Conservation (phyloP, 164 flowering plant species). For the Annona squamosa region DNA sequence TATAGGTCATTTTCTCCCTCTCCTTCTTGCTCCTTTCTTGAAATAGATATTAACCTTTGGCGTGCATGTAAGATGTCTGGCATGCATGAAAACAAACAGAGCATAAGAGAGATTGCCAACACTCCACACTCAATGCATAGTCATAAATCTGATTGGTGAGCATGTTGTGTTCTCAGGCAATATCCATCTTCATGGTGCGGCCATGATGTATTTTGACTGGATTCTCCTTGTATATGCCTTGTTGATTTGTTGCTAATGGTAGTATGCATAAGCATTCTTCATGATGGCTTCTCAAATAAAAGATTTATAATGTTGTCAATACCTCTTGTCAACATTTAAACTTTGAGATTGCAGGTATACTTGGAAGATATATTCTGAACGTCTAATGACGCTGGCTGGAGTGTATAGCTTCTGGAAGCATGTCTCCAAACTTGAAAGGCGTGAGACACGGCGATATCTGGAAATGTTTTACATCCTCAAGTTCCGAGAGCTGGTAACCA, state of each 20-base stretch:
- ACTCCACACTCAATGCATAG: too few relatives aligned
- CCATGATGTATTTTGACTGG: too few relatives aligned
- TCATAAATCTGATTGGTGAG: too few relatives aligned
- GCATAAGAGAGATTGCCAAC: too few relatives aligned
- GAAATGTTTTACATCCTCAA: constrained; percentile 98
- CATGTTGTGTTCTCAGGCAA: too few relatives aligned
- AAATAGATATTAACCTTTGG: too few relatives aligned
- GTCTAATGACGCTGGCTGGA: constrained; percentile 91
- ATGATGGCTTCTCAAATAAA: neutral
- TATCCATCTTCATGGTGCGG: too few relatives aligned
- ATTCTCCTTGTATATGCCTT: neutral
- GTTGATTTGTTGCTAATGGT: too few relatives aligned
- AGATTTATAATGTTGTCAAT: neutral
- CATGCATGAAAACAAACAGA: too few relatives aligned
- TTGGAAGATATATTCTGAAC: constrained; percentile 90
- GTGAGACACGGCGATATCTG: constrained; percentile 85
- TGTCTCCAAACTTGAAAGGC: constrained; percentile 93
- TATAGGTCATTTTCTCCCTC: too few relatives aligned
- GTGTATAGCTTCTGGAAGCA: constrained; percentile 97
- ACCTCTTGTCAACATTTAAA: neutral
- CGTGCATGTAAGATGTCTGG: too few relatives aligned
- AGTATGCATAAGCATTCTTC: neutral
- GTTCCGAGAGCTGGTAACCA: constrained; percentile 73
- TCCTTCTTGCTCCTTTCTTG: too few relatives aligned
- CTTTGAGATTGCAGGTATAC: constrained; percentile 57